Conservation (phyloP, 2,329 filamentous ascomycete species). For the Fusarium sp. region DNA sequence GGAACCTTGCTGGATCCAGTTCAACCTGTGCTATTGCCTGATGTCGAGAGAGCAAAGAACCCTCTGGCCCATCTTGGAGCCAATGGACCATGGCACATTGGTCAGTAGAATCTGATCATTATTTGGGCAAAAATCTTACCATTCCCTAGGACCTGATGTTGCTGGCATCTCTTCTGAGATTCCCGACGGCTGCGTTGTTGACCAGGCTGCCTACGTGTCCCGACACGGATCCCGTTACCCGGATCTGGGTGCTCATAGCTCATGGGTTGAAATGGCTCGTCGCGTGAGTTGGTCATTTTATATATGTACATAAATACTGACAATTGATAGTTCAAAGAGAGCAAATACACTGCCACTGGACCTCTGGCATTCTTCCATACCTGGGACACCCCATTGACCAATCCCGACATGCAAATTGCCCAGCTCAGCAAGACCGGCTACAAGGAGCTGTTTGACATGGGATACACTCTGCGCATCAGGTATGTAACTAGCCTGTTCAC, state of each 20-base stretch:
- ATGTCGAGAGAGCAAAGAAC: slow-evolving; percentile 49
- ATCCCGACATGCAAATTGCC: slow-evolving; percentile 67
- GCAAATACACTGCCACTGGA: slow-evolving; percentile 65
- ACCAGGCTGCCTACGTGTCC: slow-evolving; percentile 70
- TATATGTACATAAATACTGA: background rate
- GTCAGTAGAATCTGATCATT: slow-evolving; percentile 44
- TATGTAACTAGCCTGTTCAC: background rate
- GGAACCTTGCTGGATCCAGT: slow-evolving; percentile 44
- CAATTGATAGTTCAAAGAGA: slow-evolving; percentile 60
- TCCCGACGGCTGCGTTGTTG: slow-evolving; percentile 68
- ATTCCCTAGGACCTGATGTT: slow-evolving; percentile 58
- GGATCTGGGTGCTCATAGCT: slow-evolving; percentile 69
- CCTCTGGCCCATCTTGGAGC: slow-evolving; percentile 63
- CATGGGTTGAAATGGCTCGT: slow-evolving; percentile 63
- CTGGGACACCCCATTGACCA: slow-evolving; percentile 69
- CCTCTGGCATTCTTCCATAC: slow-evolving; percentile 66
- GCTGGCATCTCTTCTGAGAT: slow-evolving; percentile 65
- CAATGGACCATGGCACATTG: slow-evolving; percentile 66
- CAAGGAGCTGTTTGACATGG: slow-evolving; percentile 70
- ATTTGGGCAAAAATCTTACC: background rate
- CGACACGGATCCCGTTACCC: slow-evolving; percentile 74
- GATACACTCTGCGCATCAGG: slow-evolving; percentile 63
- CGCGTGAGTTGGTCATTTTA: slow-evolving; percentile 48
- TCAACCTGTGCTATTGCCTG: slow-evolving; percentile 44
- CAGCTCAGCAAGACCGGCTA: slow-evolving; percentile 72